Conservation (phyloP, 495 filamentous ascomycete genomes). For the Beverwykella pulmonaria region DNA sequence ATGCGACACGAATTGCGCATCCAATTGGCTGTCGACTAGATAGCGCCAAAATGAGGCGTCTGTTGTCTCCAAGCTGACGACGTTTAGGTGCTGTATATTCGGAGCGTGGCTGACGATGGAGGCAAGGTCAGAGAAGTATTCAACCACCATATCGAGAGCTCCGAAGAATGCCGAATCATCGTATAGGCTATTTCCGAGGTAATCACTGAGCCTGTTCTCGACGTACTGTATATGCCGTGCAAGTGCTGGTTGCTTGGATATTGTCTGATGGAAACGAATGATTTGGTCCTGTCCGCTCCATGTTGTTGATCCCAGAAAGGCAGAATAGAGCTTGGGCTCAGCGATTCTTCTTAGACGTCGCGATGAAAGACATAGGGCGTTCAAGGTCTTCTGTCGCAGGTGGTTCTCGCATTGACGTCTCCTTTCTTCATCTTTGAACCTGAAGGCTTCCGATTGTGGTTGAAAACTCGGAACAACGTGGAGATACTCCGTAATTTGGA, state of each 20-base stretch:
- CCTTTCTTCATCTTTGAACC: neutral
- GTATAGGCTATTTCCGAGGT: constrained; percentile 4
- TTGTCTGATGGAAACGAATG: neutral
- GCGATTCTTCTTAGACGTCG: constrained; percentile 5
- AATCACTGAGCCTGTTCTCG: constrained; percentile 18
- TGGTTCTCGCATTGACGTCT: constrained; percentile 17
- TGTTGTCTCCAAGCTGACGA: constrained; percentile 9
- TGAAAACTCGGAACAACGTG: constrained; percentile 1
- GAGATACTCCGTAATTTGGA: constrained; percentile 1
- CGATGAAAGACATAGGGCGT: constrained; percentile 6
- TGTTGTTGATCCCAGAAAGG: neutral
- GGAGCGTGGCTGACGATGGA: neutral
- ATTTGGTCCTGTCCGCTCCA: neutral
- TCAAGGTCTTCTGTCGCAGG: constrained; percentile 7
- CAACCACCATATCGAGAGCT: neutral
- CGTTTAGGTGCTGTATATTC: constrained; percentile 2
- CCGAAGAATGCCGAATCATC: neutral
- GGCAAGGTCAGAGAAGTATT: constrained; percentile 14
- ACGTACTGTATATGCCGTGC: constrained; percentile 6
- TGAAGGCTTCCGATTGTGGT: constrained; percentile 10
- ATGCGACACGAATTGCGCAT: neutral
- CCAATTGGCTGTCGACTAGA: neutral
- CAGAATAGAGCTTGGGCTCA: constrained; percentile 10
- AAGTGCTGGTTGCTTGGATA: neutral
- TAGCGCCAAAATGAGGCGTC: constrained; percentile 7